A percentile compares a stretch with the other conserved stretches of the same genome.
These are phyloP conservation scores for Sordariomycetes sp. DNA, from an alignment of 2,329 filamentous ascomycete genomes.

Conservation along the genomic window DNA sequence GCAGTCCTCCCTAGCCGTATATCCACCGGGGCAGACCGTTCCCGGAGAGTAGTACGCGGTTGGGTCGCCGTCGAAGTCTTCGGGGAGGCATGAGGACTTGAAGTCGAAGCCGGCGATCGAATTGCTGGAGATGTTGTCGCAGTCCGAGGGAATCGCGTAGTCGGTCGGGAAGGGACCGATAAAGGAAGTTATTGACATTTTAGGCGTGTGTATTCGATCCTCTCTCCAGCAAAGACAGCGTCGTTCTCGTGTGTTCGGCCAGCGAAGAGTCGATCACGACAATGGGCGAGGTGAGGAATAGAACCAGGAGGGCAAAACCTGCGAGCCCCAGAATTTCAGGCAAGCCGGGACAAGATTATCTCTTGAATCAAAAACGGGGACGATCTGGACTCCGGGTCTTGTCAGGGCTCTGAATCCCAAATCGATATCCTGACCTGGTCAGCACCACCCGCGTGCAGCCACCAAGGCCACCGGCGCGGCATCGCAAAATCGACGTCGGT, in stretches of 20 bases:
- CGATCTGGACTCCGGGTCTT: no score
- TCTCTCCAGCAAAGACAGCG: not conserved
- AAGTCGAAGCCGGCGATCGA: slow-evolving; percentile 14
- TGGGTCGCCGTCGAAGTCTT: slow-evolving; percentile 13
- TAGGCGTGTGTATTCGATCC: not conserved
- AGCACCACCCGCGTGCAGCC: no score
- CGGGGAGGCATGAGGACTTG: slow-evolving; percentile 16
- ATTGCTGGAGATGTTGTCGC: slow-evolving; percentile 8
- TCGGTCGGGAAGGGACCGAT: slow-evolving; percentile 10
- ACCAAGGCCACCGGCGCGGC: no score
- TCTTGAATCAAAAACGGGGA: no score
- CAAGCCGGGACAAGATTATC: no score
- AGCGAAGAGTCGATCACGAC: not conserved
- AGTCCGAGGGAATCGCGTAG: slow-evolving; percentile 5
- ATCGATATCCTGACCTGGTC: no score
- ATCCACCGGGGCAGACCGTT: slow-evolving; percentile 19
- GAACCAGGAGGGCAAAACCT: no score
- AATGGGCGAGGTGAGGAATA: no score
- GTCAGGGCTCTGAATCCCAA: no score
- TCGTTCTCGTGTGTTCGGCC: no score
- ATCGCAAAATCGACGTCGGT: no score
- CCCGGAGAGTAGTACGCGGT: slow-evolving; percentile 20
- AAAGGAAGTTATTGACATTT: slow-evolving; percentile 1
- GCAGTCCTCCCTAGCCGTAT: slow-evolving; percentile 15
- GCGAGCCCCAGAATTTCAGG: no score